Evolutionary conservation across 441 rosid genomes (phyloP).

Genomic region (Syzygium syzygioides): DNA sequence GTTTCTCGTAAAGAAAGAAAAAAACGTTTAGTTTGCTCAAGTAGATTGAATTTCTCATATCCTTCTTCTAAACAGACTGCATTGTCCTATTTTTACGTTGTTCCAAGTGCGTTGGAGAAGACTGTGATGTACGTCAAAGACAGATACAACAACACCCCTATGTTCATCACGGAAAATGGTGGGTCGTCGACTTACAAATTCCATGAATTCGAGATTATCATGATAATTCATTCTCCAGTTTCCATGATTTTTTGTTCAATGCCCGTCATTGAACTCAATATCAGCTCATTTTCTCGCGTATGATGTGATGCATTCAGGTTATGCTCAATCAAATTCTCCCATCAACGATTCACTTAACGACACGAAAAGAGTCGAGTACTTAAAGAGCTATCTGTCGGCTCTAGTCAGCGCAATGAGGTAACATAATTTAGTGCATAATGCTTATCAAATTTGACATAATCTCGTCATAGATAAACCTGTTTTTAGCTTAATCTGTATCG

Average conservation of each 20-base stretch:
- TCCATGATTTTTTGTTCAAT: background rate
- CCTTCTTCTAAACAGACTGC: background rate
- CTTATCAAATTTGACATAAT: background rate
- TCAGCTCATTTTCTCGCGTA: background rate
- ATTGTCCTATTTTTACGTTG: background rate
- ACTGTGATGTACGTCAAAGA: background rate
- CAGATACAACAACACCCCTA: slow-evolving; percentile 8
- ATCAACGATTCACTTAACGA: background rate
- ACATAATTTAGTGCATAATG: background rate
- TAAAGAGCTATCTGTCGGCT: background rate
- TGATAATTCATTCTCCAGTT: background rate
- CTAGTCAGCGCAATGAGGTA: background rate
- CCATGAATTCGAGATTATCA: background rate
- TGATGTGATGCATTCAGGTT: background rate
- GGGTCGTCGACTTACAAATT: background rate
- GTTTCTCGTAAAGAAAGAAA: background rate
- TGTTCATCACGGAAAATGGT: slow-evolving; percentile 8
- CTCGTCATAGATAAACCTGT: background rate
- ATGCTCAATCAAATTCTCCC: background rate
- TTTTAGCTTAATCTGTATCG: background rate
- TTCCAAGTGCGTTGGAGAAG: background rate
- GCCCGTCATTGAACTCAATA: background rate
- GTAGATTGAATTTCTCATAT: background rate
- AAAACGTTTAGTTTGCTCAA: background rate
- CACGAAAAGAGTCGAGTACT: background rate